Evolutionary conservation across 495 filamentous ascomycete species (phyloP).

Genomic region (Aeminium ludgeri): DNA sequence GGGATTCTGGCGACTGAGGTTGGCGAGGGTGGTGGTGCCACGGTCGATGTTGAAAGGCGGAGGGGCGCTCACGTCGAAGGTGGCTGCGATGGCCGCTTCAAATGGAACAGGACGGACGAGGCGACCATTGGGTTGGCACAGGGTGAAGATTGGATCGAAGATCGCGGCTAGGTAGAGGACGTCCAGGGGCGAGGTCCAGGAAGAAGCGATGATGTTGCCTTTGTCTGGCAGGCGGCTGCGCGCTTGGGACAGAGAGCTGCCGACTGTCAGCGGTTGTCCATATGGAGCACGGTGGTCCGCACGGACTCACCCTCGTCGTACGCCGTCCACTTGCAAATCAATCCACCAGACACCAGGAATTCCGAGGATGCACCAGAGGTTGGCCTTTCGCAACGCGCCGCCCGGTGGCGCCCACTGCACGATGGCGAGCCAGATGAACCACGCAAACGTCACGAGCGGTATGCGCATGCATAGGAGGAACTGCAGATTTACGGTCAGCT

Average conservation of each 20-base stretch:
- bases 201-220: slow-evolving; percentile 67
- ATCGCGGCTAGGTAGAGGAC: slow-evolving; percentile 90
- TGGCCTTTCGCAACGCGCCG: slow-evolving; percentile 57
- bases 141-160: slow-evolving; percentile 88
- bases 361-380: slow-evolving; percentile 69
- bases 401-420: slow-evolving; percentile 81
- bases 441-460: slow-evolving; percentile 50
- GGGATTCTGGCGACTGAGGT: slow-evolving; percentile 50
- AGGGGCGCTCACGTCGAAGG: slow-evolving; percentile 30
- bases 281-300: not conserved
- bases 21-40: slow-evolving; percentile 39
- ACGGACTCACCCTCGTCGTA: slow-evolving; percentile 56
- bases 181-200: slow-evolving; percentile 83
- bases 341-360: slow-evolving; percentile 95
- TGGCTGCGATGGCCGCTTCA: slow-evolving; percentile 49
- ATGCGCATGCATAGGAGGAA: slow-evolving; percentile 69
- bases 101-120: slow-evolving; percentile 63
- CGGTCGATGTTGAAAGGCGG: not conserved
- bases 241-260: slow-evolving; percentile 38
- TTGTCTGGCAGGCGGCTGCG: slow-evolving; percentile 55
- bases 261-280: not conserved
- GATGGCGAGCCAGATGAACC: slow-evolving; percentile 53
- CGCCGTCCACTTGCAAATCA: slow-evolving; percentile 87
- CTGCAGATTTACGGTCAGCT: slow-evolving; percentile 14
- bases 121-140: slow-evolving; percentile 54